Base-by-base conservation (phyloP, 1,284 basidiomycete species). In the Rhodotorula sp. region DNA sequence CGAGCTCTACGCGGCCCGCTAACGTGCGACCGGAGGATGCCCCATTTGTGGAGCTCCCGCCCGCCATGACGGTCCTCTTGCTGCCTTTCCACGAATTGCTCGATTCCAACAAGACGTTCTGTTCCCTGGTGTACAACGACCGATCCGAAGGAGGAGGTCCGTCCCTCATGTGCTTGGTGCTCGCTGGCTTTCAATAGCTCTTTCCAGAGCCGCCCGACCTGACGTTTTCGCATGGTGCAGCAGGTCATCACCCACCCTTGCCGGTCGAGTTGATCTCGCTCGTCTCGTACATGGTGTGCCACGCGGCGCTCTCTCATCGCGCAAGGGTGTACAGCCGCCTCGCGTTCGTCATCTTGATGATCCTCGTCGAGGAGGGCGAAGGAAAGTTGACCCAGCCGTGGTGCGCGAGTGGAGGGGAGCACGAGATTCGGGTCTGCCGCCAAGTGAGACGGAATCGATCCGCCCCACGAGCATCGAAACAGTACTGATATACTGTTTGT, bases 321-420 rank as follows among this genome's bases (percentile, higher is more conserved):
- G 70, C 78, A 2, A 64, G 67, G 18, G 37, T 69, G 5, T 79
- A 79, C 69, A 67, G 75, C 6, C 66, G 74, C 20, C 69, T 79
- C 0, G 44, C 53, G 26, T 71, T 79, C 24, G 66, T 75, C 26
- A 55, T 75, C 22, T 56, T 79, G n/a, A 71, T 68, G n/a, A 53
- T 78, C 24, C 69, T 79, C 22, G 73, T 77, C 54, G 78, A 79
- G 60, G 77, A 79, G 51, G 77, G 72, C 49, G 73, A 74, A n/a
- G 72, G 72, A 4, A 69, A 75, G 51, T 63, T 76, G 54, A 63
- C 71, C 33, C 17, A 14, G 26, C 53, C 53, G 24, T 26, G 26
- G n/a, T 54, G 37, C 37, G 37, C 37, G 10, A 10, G 14, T n/a
- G 30, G 24, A 0, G 63, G 30, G 33, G 18, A 26, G 4, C 68